Conservation (phyloP, 169 alveolate species). For the Theileria luwenshuni region DNA sequence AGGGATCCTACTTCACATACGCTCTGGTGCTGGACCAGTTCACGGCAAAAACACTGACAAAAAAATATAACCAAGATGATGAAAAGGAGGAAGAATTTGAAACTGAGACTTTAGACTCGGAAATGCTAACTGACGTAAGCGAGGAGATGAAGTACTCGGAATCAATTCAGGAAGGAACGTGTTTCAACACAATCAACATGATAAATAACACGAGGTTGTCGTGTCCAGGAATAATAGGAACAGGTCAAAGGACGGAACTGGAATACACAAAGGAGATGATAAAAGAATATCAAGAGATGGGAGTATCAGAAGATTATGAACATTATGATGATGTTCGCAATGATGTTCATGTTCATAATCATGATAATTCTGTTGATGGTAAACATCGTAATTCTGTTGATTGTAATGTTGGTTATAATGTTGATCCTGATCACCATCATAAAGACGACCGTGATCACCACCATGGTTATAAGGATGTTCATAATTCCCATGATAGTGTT, state of each 20-base stretch:
- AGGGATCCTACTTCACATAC: constrained; percentile 27
- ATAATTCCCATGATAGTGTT: background rate
- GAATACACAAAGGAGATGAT: background rate
- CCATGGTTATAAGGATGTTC: background rate
- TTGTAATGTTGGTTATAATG: background rate
- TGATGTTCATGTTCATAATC: background rate
- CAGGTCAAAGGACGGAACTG: no score
- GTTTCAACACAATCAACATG: background rate
- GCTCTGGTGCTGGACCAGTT: constrained; percentile 29
- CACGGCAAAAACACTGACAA: constrained; percentile 19
- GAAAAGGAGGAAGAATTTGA: background rate
- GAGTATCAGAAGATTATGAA: no score
- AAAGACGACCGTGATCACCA: background rate
- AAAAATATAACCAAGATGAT: constrained; percentile 25
- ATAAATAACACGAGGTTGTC: background rate
- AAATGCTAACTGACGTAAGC: background rate
- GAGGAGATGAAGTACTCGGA: constrained; percentile 9
- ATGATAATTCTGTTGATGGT: background rate
- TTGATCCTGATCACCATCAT: no score
- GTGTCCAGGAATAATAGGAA: no score
- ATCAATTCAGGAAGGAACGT: constrained; percentile 8
- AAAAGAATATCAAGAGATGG: background rate
- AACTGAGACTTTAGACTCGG: background rate
- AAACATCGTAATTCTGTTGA: no score
- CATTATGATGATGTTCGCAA: background rate